Evolutionary conservation across 495 filamentous ascomycete genomes (phyloP).

Genomic region (Penicillium robsamsonii): DNA sequence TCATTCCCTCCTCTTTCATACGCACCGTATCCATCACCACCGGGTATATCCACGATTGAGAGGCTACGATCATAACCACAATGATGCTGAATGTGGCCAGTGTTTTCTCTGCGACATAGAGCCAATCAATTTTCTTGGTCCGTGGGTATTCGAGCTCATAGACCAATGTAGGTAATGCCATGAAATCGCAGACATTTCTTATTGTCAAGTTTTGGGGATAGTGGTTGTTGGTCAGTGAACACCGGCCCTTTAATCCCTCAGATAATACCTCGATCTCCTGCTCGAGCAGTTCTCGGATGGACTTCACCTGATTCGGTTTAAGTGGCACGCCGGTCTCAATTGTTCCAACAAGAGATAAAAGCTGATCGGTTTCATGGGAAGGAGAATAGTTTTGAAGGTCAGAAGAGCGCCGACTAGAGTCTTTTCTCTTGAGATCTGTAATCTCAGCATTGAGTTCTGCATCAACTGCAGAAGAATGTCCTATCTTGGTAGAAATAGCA

Average conservation of each 20-base stretch:
- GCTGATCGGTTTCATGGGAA: conserved; percentile 34
- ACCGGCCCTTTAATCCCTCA: conserved; percentile 61
- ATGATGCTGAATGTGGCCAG: conserved; percentile 63
- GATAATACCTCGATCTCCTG: conserved; percentile 61
- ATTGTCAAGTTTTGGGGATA: conserved; percentile 70
- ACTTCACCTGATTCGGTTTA: conserved; percentile 55
- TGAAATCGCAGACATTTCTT: conserved; percentile 66
- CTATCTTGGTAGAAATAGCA: neutral
- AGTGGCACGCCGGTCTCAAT: conserved; percentile 57
- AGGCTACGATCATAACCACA: conserved; percentile 45
- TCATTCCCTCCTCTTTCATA: conserved; percentile 62
- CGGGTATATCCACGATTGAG: conserved; percentile 57
- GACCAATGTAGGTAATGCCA: conserved; percentile 68
- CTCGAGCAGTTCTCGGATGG: conserved; percentile 57
- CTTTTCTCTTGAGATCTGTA: conserved; percentile 2
- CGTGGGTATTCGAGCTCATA: conserved; percentile 78
- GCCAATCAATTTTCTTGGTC: conserved; percentile 64
- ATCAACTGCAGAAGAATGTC: neutral
- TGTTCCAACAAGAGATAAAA: conserved; percentile 52
- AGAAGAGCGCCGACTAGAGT: conserved; percentile 2
- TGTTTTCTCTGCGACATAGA: conserved; percentile 67
- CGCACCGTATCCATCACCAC: conserved; percentile 62
- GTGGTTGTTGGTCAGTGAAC: conserved; percentile 29
- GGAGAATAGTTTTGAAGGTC: conserved; percentile 9
- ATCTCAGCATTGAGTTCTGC: conserved; percentile 8